A percentile compares a stretch with the other conserved stretches of the same genome.
These are phyloP conservation scores for Castanea mollissima DNA, from an alignment of 306 rosid genomes.

Conservation along the genomic window DNA sequence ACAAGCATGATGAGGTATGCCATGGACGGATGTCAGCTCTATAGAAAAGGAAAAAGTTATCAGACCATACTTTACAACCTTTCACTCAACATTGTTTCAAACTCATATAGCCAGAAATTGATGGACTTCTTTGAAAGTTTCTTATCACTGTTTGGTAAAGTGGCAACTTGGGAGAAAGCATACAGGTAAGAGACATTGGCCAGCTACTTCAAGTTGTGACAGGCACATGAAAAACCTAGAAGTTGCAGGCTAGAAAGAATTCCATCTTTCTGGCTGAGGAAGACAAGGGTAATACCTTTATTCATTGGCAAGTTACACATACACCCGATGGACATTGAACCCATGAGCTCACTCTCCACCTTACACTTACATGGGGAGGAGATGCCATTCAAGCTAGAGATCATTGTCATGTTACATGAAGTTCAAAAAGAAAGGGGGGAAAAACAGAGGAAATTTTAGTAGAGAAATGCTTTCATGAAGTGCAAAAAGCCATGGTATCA, in stretches of 20 bases:
- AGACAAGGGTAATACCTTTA: no score
- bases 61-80: not conserved
- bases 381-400: no score
- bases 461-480: not conserved
- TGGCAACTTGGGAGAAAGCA: not conserved
- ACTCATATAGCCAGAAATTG: not conserved
- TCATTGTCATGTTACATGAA: not conserved
- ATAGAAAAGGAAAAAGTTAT: not conserved
- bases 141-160: no score
- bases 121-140: not conserved
- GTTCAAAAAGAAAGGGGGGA: not conserved
- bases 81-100: not conserved
- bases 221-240: not conserved
- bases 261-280: not conserved
- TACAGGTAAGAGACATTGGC: not conserved
- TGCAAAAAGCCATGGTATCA: not conserved
- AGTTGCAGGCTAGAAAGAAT: not conserved
- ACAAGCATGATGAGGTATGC: not conserved
- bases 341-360: no score
- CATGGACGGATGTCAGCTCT: not conserved
- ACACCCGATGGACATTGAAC: no score
- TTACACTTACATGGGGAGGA: no score
- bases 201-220: not conserved
- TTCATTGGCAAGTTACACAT: no score
- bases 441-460: not conserved